A percentile compares a stretch with the other conserved stretches of the same genome.
These are phyloP conservation scores for Pleurotus salmoneostramineus DNA, from an alignment of 768 basidiomycete genomes.

Conservation along the genomic window DNA sequence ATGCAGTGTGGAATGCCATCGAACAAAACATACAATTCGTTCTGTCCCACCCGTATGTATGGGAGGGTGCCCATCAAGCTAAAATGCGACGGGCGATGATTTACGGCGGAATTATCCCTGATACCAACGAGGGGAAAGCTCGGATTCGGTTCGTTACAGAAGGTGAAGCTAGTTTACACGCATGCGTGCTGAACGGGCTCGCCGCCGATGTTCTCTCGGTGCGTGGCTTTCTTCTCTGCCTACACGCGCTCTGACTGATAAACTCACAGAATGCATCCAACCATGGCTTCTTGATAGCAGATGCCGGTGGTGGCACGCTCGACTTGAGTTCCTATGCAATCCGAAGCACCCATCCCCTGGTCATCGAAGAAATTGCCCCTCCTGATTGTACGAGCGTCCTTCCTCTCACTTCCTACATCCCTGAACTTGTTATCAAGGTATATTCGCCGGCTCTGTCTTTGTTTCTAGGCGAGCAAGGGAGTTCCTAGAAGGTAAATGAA, in stretches of 20 bases:
- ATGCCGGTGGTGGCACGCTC: conserved; percentile 79
- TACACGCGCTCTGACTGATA: neutral
- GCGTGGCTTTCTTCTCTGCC: conserved; percentile 15
- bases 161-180: conserved; percentile 81
- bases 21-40: conserved; percentile 72
- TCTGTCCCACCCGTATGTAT: conserved; percentile 77
- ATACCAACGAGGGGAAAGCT: conserved; percentile 68
- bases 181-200: conserved; percentile 73
- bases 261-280: conserved; percentile 58
- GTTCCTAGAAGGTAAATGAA: conserved; percentile 59
- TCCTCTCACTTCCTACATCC: conserved; percentile 1
- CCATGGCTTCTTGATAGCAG: conserved; percentile 75
- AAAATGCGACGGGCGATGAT: conserved; percentile 75
- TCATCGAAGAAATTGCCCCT: conserved; percentile 81
- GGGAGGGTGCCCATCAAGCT: conserved; percentile 76
- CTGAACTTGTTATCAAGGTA: conserved; percentile 35
- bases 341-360: conserved; percentile 61
- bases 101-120: conserved; percentile 68
- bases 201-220: conserved; percentile 77
- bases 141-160: conserved; percentile 80
- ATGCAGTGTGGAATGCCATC: conserved; percentile 63
- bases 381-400: conserved; percentile 59
- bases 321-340: conserved; percentile 82
- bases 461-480: conserved; percentile 71
- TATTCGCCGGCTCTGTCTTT: conserved; percentile 82